Conservation (phyloP, 1,284 basidiomycete species). For the Papiliotrema nemorosa region DNA sequence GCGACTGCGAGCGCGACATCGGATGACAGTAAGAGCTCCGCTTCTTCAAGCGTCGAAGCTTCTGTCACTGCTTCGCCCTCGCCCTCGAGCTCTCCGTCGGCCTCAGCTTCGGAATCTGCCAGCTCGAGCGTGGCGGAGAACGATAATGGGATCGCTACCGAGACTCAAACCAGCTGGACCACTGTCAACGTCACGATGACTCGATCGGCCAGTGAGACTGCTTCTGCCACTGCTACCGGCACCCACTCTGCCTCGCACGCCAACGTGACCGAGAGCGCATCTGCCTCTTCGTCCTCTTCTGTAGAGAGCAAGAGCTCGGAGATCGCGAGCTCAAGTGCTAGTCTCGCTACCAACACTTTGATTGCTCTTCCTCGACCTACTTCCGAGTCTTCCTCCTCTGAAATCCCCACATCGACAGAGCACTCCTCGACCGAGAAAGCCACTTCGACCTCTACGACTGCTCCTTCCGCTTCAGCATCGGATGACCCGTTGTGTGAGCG, state of each 20-base stretch:
- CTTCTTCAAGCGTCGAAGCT: not conserved
- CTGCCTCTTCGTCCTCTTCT: not conserved
- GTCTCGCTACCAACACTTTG: not conserved
- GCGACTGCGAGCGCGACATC: not conserved
- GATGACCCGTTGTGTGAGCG: slow-evolving; percentile 11
- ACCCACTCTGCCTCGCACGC: not conserved
- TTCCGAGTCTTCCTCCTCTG: not conserved
- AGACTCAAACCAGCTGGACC: slow-evolving; percentile 29
- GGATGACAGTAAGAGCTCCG: not conserved
- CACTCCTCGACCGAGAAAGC: slow-evolving; percentile 7
- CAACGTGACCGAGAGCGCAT: not conserved
- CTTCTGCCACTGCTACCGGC: not conserved
- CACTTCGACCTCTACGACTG: slow-evolving; percentile 2
- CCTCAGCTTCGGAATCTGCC: slow-evolving; percentile 14
- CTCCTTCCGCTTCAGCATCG: slow-evolving; percentile 5
- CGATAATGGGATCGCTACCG: slow-evolving; percentile 37
- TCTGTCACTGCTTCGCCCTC: not conserved
- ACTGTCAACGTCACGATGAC: slow-evolving; percentile 38
- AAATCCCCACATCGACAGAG: slow-evolving; percentile 4
- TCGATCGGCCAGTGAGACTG: slow-evolving; percentile 2
- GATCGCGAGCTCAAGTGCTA: not conserved
- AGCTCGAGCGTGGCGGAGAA: slow-evolving; percentile 28
- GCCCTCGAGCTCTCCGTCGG: not conserved
- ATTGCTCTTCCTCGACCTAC: not conserved
- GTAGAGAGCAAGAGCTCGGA: not conserved